These are phyloP conservation scores for Oropetium thomaeum DNA, from an alignment of 176 grass and related monocot species.

Conservation along the genomic window DNA sequence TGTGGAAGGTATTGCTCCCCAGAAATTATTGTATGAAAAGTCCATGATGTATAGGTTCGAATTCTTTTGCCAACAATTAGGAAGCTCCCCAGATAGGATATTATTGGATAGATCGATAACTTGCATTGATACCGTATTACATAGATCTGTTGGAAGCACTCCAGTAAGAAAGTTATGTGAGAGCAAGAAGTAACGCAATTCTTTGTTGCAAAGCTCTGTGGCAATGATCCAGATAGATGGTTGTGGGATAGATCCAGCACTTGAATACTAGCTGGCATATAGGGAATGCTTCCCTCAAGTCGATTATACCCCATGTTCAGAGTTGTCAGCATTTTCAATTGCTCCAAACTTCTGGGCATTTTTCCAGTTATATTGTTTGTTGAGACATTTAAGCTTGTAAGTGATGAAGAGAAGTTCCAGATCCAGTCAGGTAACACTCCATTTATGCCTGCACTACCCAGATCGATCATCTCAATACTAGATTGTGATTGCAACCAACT, in stretches of 20 bases:
- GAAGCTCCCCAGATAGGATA: background rate
- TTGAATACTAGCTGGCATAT: background rate
- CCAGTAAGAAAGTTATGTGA: background rate
- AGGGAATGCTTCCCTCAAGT: constrained; percentile 22
- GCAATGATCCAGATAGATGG: constrained; percentile 13
- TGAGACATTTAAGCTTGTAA: constrained; percentile 33
- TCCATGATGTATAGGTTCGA: background rate
- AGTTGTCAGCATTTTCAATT: background rate
- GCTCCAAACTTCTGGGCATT: background rate
- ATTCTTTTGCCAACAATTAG: background rate
- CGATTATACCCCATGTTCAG: background rate
- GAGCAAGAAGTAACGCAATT: background rate
- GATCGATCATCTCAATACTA: constrained; percentile 14
- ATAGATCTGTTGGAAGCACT: background rate
- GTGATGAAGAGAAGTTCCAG: constrained; percentile 28
- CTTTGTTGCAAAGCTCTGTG: background rate
- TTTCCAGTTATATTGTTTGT: constrained; percentile 31
- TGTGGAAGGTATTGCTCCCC: constrained; percentile 29
- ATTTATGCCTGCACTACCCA: constrained; percentile 7
- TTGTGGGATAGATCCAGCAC: background rate
- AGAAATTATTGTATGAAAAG: constrained; percentile 11
- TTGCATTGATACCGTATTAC: constrained; percentile 1
- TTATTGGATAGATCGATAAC: constrained; percentile 19
- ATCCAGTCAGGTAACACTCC: constrained; percentile 13
- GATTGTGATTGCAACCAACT: constrained; percentile 26